Evolutionary conservation across 345 rosid genomes (phyloP).

Genomic region (Linum lewisii): DNA sequence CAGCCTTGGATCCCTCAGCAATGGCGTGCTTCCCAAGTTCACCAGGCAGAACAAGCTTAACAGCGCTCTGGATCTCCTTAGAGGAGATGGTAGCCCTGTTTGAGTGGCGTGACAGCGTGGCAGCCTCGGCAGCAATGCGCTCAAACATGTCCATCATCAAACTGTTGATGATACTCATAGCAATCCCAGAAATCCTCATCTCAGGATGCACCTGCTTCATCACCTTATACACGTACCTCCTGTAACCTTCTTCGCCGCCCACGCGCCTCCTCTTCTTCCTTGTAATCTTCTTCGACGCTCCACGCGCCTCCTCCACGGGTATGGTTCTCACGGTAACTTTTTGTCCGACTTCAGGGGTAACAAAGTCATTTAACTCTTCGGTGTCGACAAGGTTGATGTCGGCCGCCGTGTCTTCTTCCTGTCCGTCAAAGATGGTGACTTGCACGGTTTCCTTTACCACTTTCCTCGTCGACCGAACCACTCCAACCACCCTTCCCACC

Average conservation of each 20-base stretch:
- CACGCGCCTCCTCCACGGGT: background rate
- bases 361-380: background rate
- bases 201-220: conserved; percentile 71
- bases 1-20: conserved; percentile 68
- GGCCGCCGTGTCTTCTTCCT: conserved; percentile 9
- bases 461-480: conserved; percentile 29
- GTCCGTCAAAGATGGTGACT: conserved; percentile 18
- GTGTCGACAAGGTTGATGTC: background rate
- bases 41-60: conserved; percentile 61
- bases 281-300: background rate
- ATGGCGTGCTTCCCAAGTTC: conserved; percentile 68
- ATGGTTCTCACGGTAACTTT: conserved; percentile 9
- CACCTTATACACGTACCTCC: conserved; percentile 52
- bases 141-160: conserved; percentile 69
- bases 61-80: conserved; percentile 63
- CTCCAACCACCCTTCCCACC: conserved; percentile 15
- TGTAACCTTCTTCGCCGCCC: conserved; percentile 30
- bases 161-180: conserved; percentile 55
- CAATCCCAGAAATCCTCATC: conserved; percentile 51
- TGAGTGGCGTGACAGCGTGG: conserved; percentile 29
- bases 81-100: conserved; percentile 42
- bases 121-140: conserved; percentile 56
- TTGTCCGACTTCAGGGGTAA: background rate
- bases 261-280: background rate
- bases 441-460: conserved; percentile 30